These are phyloP conservation scores for Helenozyma baotianmanensis DNA, from an alignment of 805 yeast genomes.

Conservation along the genomic window DNA sequence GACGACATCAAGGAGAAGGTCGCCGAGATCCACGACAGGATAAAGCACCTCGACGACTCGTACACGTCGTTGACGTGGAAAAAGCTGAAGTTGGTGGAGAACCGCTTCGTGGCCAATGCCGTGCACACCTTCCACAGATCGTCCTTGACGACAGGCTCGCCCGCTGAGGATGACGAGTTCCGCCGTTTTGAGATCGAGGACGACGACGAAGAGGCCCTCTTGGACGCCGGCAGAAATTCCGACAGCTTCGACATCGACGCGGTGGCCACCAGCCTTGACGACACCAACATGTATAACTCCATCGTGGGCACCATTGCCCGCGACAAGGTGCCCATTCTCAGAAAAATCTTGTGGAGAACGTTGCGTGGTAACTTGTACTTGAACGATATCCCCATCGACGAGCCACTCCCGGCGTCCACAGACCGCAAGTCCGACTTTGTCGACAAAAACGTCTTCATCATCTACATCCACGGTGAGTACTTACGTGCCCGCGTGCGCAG, in stretches of 20 bases:
- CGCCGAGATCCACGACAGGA: constrained; percentile 23
- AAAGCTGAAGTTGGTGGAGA: constrained; percentile 25
- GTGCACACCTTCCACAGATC: constrained; percentile 32
- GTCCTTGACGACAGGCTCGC: constrained; percentile 6
- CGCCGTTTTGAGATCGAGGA: constrained; percentile 18
- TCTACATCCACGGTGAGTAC: constrained; percentile 38
- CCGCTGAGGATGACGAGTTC: constrained; percentile 9
- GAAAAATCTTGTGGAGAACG: constrained; percentile 41
- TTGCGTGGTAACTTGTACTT: constrained; percentile 40
- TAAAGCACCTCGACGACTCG: constrained; percentile 35
- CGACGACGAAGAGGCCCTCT: constrained; percentile 27
- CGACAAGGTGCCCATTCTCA: constrained; percentile 32
- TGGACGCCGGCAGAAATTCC: constrained; percentile 18
- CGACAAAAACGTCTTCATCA: constrained; percentile 34
- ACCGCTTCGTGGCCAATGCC: constrained; percentile 30
- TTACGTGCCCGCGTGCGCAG: constrained; percentile 30
- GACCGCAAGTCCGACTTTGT: constrained; percentile 19
- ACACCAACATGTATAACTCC: constrained; percentile 24
- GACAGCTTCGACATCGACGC: constrained; percentile 20
- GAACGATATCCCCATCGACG: constrained; percentile 33
- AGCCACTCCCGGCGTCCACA: constrained; percentile 8
- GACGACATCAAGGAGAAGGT: constrained; percentile 27
- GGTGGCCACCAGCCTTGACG: constrained; percentile 14
- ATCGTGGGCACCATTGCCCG: constrained; percentile 34
- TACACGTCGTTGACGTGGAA: constrained; percentile 23